Evolutionary conservation across 2,329 filamentous ascomycete genomes (phyloP), one percentile per base, ranked within the genome.

Genomic region (Coniosporium uncinatum): DNA sequence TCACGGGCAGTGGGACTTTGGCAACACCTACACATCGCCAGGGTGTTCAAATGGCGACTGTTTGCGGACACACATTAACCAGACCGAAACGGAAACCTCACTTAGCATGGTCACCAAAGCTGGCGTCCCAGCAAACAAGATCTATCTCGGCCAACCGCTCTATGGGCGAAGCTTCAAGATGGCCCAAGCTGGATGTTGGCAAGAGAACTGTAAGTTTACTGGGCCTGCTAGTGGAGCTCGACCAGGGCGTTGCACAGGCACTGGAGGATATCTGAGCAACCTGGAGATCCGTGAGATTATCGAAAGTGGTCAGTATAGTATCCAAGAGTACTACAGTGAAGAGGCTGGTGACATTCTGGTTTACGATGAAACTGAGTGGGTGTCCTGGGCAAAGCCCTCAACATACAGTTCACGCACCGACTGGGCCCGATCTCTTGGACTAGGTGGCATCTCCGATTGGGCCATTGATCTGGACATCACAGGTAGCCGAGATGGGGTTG

Each of bases 1-100:
- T 35, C 60, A 68, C 42, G 64, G 64, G 3, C 62, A 68, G 40
- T 68, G 63, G 63, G 63, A 66, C 42, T 54, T 52, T 19, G 53
- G 48, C 27, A 69, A 65, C 42, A 37, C 47, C 2, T 57, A 41
- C 32, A 36, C 57, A 1, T 41, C 40, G 5, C 22, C 44, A 3
- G 61, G 58, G 5, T 69, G 65, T 40, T 18, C 37, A 2, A 39
- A 29, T 16, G 56, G 55, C 4, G 50, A 56, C 22, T 59, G 54
- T 39, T 38, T 58, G 2, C 49, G 65, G 2, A 54, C 41, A 14
- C 46, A 48, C 36, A 27, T 48, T 14, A 45, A 48, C 36, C 11
- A 17, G 5, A 46, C 43, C 16, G 46, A 48, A 29, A 59, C 55
- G 0, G 33, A 17, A 5, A 36, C 45, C 11, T 37, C 52, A 5